Evolutionary conservation across 2,329 filamentous ascomycete genomes (phyloP), one percentile per base, ranked within the genome.

Genomic region (Fusarium sp.): DNA sequence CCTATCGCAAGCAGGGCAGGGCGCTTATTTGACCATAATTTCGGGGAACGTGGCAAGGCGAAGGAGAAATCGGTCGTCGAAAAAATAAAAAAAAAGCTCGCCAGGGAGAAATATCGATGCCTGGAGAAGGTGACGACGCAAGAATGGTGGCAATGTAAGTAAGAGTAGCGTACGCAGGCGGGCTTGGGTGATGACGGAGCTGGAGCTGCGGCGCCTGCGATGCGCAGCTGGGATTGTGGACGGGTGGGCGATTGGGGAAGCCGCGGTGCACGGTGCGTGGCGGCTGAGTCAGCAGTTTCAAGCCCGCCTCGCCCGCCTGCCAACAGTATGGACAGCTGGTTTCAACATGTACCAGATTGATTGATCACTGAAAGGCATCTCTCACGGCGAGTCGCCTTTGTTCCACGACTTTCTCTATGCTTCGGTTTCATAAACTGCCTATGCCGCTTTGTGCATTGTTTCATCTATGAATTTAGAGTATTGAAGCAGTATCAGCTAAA

Each of bases 101-200:
- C 14, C 45, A 57, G 50, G 18, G 20, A 54, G 4, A 37, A 65
- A 24, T 59, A 27, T 38, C 65, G 57, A 63, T 65, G 74, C 63
- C 63, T 63, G 61, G 22, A 42, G 66, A 67, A 38, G 42, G n/a
- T 70, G 67, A 71, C 63, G 65, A 73, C 62, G 73, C 62, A 67
- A 54, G 24, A 50, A 52, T 71, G 62, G 70, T 76, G 71, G 70
- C 70, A 56, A 76, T 62, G 62, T 60, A 38, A 68, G 56, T 56
- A 58, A 42, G 45, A 40, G 35, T 67, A 66, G 74, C 71, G 78
- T 75, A 79, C 77, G 75, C 66, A 79, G 73, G 64, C 63, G 11
- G 50, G 50, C 50, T 54, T 60, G 61, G 59, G 37, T 69, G 62
- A 61, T 71, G 70, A 71, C 62, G 67, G 67, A 70, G 70, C 68